These are phyloP conservation scores for Xerocomus brunneocitrinus DNA, from an alignment of 768 basidiomycete genomes.

Conservation along the genomic window DNA sequence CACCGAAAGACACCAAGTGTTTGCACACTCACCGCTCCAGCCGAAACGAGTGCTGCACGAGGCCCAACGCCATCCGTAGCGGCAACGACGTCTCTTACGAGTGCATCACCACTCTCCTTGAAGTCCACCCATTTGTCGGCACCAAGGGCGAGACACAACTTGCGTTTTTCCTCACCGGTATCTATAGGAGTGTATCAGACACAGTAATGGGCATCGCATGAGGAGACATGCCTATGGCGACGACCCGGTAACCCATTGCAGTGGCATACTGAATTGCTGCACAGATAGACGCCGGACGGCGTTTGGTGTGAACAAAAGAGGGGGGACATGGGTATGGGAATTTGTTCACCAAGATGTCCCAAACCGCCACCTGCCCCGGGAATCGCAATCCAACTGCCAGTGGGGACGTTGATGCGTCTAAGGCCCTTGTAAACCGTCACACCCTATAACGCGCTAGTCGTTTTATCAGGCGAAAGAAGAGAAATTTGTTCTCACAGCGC, in stretches of 20 bases:
- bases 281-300: neutral
- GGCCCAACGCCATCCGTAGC: conserved; percentile 43
- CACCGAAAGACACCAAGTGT: neutral
- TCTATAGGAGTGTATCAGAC: conserved; percentile 24
- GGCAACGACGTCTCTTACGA: conserved; percentile 35
- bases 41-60: conserved; percentile 31
- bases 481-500: conserved; percentile 29
- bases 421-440: conserved; percentile 46
- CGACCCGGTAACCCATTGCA: conserved; percentile 39
- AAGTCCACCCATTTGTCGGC: conserved; percentile 46
- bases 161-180: conserved; percentile 38
- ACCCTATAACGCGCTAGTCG: conserved; percentile 15
- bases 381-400: conserved; percentile 40
- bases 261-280: conserved; percentile 44
- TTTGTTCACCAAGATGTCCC: conserved; percentile 36
- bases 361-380: conserved; percentile 40
- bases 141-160: conserved; percentile 36
- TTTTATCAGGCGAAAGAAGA: neutral
- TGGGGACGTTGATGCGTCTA: conserved; percentile 31
- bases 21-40: conserved; percentile 14
- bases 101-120: conserved; percentile 33
- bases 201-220: neutral
- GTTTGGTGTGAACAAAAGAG: neutral
- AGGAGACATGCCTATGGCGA: conserved; percentile 35
- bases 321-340: neutral